A percentile compares a stretch with the other conserved stretches of the same genome.
phyloP scores from a whole-genome alignment of 805 yeast genomes.

The Candida peoriensis region DNA sequence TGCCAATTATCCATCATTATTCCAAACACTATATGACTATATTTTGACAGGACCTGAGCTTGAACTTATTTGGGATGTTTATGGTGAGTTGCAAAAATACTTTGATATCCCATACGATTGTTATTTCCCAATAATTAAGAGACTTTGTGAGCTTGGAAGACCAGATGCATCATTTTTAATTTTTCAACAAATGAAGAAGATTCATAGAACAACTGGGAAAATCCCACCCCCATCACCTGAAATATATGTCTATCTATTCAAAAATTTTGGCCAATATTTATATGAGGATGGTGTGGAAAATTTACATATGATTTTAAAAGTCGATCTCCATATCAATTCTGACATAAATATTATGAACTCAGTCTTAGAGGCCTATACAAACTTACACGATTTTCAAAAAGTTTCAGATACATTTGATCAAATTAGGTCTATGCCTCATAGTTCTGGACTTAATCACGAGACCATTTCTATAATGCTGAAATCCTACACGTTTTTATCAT shows the following conservation, averaged over 20 bases:
- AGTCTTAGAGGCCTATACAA: conserved; percentile 58
- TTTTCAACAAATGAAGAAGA: conserved; percentile 53
- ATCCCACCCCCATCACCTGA: conserved; percentile 46
- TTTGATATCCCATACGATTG: conserved; percentile 54
- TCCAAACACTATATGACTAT: conserved; percentile 39
- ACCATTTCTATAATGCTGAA: conserved; percentile 65
- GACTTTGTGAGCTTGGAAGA: conserved; percentile 46
- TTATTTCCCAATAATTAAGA: conserved; percentile 53
- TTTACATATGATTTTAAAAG: conserved; percentile 56
- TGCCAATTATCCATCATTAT: conserved; percentile 30
- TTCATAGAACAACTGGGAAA: conserved; percentile 46
- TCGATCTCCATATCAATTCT: conserved; percentile 53
- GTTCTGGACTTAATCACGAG: conserved; percentile 49
- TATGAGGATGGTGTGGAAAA: conserved; percentile 65
- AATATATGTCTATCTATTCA: conserved; percentile 56
- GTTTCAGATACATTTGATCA: conserved; percentile 58
- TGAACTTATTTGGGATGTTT: conserved; percentile 50
- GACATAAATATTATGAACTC: conserved; percentile 57
- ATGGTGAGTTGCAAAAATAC: conserved; percentile 48
- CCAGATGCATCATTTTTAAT: conserved; percentile 59
- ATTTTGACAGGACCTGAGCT: conserved; percentile 33
- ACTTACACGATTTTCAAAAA: conserved; percentile 48
- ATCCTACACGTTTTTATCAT: conserved; percentile 47
- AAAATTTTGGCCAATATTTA: conserved; percentile 50
- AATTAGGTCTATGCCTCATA: conserved; percentile 50